Percentiles rank a stretch among this genome's conserved stretches.
phyloP scores from a whole-genome alignment of 495 filamentous ascomycete species.

The Talaromyces trachyspermus region DNA sequence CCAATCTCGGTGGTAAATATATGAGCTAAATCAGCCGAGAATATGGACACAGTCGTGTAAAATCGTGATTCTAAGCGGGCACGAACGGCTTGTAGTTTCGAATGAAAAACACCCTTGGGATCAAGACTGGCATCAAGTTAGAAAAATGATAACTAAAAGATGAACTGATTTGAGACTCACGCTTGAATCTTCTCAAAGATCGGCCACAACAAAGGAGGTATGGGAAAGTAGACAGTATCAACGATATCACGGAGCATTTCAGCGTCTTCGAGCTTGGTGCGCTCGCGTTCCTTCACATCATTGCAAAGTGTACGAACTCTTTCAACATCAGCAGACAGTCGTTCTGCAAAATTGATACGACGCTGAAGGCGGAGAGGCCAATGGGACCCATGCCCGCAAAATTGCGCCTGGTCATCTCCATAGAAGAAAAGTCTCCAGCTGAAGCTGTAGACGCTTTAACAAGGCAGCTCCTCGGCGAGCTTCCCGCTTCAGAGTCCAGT shows the following conservation, averaged over 20 bases:
- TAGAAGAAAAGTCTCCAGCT: slow-evolving; percentile 86
- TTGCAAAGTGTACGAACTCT: slow-evolving; percentile 61
- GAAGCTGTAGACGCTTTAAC: slow-evolving; percentile 84
- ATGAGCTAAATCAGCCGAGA: slow-evolving; percentile 62
- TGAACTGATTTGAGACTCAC: slow-evolving; percentile 41
- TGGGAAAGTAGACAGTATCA: slow-evolving; percentile 84
- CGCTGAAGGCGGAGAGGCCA: slow-evolving; percentile 70
- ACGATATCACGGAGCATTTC: slow-evolving; percentile 68
- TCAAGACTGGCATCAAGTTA: slow-evolving; percentile 57
- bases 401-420: slow-evolving; percentile 91
- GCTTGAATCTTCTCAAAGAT: slow-evolving; percentile 70
- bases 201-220: slow-evolving; percentile 67
- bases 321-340: slow-evolving; percentile 67
- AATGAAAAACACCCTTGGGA: slow-evolving; percentile 58
- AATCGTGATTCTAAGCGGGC: slow-evolving; percentile 59
- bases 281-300: slow-evolving; percentile 63
- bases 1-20: slow-evolving; percentile 64
- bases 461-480: slow-evolving; percentile 83
- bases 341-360: slow-evolving; percentile 80
- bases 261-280: slow-evolving; percentile 64
- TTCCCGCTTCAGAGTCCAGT: slow-evolving; percentile 96
- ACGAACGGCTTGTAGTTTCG: slow-evolving; percentile 56
- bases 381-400: slow-evolving; percentile 85
- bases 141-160: slow-evolving; percentile 10
- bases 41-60: slow-evolving; percentile 68